These are phyloP conservation scores for Gelatoporia subvermispora DNA, from an alignment of 768 basidiomycete species.

Conservation along the genomic window DNA sequence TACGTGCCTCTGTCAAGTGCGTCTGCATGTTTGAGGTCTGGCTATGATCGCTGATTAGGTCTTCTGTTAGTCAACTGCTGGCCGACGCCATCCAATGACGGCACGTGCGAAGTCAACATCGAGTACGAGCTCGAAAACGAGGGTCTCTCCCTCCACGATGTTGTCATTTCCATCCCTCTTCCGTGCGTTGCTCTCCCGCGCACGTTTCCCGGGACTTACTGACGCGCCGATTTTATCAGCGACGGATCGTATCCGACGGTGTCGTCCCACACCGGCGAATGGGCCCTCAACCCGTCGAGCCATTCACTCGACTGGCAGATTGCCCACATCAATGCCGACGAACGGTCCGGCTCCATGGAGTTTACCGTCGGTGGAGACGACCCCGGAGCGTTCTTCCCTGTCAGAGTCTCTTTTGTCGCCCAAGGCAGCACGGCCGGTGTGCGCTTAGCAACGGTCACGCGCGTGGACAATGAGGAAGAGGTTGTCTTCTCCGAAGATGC, in stretches of 20 bases:
- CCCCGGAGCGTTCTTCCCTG: conserved; percentile 85
- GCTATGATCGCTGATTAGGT: background rate
- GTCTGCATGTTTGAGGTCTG: conserved; percentile 23
- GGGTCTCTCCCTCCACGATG: conserved; percentile 73
- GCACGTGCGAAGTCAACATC: conserved; percentile 91
- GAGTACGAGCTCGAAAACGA: conserved; percentile 95
- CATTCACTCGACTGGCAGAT: conserved; percentile 87
- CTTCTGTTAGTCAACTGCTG: conserved; percentile 80
- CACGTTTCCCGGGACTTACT: background rate
- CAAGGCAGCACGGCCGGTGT: conserved; percentile 80
- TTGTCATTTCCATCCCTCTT: conserved; percentile 87
- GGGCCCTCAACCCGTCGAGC: conserved; percentile 74
- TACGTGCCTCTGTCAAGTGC: conserved; percentile 87
- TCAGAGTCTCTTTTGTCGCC: conserved; percentile 75
- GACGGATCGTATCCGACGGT: conserved; percentile 84
- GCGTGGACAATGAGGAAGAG: conserved; percentile 44
- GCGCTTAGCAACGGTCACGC: conserved; percentile 53
- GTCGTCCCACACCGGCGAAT: conserved; percentile 69
- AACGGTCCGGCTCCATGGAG: conserved; percentile 81
- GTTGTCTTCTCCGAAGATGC: conserved; percentile 51
- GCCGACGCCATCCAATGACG: conserved; percentile 89
- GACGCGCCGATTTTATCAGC: conserved; percentile 30
- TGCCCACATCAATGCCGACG: conserved; percentile 55
- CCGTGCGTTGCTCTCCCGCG: conserved; percentile 54
- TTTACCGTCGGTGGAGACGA: conserved; percentile 88